Conservation (phyloP, 129 eudicot species). For the Saussurea involucrata region DNA sequence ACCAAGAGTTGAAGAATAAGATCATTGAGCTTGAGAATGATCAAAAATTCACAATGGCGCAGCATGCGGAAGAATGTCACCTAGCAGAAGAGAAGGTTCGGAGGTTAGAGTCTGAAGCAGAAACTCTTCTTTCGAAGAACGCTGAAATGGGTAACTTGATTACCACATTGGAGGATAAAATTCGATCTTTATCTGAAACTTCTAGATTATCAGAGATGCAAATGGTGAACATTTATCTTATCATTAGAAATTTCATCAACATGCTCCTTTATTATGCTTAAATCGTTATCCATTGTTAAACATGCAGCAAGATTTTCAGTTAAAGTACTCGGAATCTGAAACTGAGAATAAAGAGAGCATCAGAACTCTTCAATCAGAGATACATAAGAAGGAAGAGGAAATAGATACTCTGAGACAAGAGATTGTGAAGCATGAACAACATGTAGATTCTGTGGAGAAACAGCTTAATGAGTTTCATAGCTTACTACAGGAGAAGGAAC, state of each 20-base stretch:
- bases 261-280: slow-evolving; percentile 16
- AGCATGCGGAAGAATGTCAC: slow-evolving; percentile 91
- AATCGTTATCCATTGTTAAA: slow-evolving; percentile 17
- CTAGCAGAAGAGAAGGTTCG: slow-evolving; percentile 71
- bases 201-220: slow-evolving; percentile 51
- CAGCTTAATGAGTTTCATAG: slow-evolving; percentile 47
- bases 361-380: slow-evolving; percentile 57
- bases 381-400: slow-evolving; percentile 53
- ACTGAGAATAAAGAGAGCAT: slow-evolving; percentile 48
- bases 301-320: slow-evolving; percentile 66
- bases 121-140: slow-evolving; percentile 52
- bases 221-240: slow-evolving; percentile 43
- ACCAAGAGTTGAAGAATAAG: slow-evolving; percentile 51
- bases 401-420: slow-evolving; percentile 49
- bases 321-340: slow-evolving; percentile 62
- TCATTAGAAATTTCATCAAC: background rate
- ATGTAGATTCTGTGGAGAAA: slow-evolving; percentile 51
- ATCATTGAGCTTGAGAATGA: slow-evolving; percentile 68
- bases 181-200: slow-evolving; percentile 41
- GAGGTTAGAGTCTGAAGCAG: slow-evolving; percentile 64
- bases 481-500: slow-evolving; percentile 62
- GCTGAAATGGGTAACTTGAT: slow-evolving; percentile 49
- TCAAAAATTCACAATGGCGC: slow-evolving; percentile 64
- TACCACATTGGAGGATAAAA: slow-evolving; percentile 55
- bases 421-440: slow-evolving; percentile 45